Evolutionary conservation across 257 asterid genomes (phyloP), one percentile per base, ranked within the genome.

Genomic region (Thymus quinquecostatus): DNA sequence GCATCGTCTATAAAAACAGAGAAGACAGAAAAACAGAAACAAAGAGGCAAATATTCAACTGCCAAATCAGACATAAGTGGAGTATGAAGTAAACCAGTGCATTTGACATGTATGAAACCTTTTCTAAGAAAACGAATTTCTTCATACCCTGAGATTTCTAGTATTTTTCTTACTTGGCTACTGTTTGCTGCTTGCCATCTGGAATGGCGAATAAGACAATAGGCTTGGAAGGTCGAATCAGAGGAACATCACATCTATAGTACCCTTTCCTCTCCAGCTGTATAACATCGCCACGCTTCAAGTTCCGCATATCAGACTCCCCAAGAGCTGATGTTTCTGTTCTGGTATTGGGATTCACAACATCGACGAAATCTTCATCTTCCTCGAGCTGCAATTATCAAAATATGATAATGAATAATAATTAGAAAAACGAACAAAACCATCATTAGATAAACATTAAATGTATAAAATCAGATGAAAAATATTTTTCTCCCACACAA

Each of bases 251-350:
- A 14, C 99, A 94, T 81, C 95, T 82, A 78, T 86, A 94, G 54
- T 94, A 94, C 2, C 97, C 97, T 78, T 94, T 94, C 47, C 98
- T 83, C 85, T 91, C 98, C 71, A 94, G 82, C 86, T 94, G 98
- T 57, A 94, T 73, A 14, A 91, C 76, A 40, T 91, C 98, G 0
- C 98, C 96, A 2, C 88, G 82, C 60, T 89, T 88, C 87, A 94
- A 69, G 75, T 91, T 88, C 73, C 98, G 77, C 97, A 87, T 91
- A 74, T 89, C 89, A 29, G 96, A 82, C 71, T 94, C 98, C 74
- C 98, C 97, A 12, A 89, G 69, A 14, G 96, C 97, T 38, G 53
- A 70, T 44, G 90, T 85, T 85, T 89, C 98, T 61, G 72, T 79
- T 69, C 54, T 89, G 8, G 97, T 94, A 54, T 83, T 80, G 9